Conservation (phyloP, 345 rosid genomes). For the Salix koriyanagi region DNA sequence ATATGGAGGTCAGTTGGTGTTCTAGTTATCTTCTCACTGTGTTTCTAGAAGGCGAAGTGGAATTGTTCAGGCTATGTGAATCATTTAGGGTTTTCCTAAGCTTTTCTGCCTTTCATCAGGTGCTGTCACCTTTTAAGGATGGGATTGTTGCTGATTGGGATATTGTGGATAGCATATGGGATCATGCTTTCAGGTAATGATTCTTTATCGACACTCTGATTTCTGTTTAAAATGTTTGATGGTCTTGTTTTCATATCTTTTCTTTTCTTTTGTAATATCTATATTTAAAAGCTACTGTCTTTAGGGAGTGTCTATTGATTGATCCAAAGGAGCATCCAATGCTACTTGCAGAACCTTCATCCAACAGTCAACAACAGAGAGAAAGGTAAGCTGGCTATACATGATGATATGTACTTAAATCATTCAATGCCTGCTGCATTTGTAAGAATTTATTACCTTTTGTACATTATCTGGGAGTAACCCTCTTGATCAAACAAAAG, state of each 20-base stretch:
- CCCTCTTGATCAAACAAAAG: not conserved
- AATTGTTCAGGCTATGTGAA: not conserved
- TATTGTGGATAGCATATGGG: conserved; percentile 91
- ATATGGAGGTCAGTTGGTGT: conserved; percentile 75
- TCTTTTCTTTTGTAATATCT: not conserved
- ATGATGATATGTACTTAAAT: not conserved
- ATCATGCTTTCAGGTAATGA: conserved; percentile 79
- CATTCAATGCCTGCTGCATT: not conserved
- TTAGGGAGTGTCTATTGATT: conserved; percentile 72
- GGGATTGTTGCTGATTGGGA: conserved; percentile 97
- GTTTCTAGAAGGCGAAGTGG: not conserved
- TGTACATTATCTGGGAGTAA: not conserved
- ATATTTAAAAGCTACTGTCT: not conserved
- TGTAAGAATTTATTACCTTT: not conserved
- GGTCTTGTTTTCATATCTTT: not conserved
- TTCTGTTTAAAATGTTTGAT: not conserved
- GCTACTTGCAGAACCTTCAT: conserved; percentile 95
- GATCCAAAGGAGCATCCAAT: conserved; percentile 95
- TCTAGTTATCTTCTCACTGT: not conserved
- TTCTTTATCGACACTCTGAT: conserved; percentile 5
- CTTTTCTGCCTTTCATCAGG: conserved; percentile 36
- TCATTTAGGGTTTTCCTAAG: conserved; percentile 1
- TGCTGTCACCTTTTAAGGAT: conserved; percentile 82
- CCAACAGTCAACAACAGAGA: conserved; percentile 83
- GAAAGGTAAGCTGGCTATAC: conserved; percentile 51